Evolutionary conservation across 1,284 basidiomycete species (phyloP).

Genomic region (Phlebopus sp.): DNA sequence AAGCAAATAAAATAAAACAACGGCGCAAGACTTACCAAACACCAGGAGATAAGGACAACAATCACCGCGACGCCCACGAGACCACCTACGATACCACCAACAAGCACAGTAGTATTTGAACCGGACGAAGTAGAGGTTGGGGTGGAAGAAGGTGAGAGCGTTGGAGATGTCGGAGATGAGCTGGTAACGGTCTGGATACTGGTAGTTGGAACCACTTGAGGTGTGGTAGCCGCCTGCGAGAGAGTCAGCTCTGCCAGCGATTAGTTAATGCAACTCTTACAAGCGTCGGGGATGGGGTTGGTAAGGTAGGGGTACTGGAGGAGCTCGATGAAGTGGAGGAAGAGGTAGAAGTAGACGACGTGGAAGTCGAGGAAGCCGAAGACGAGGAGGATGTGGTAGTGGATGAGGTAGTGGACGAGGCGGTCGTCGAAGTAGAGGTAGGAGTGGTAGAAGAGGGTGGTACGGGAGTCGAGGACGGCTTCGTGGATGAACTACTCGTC

Average conservation of each 20-base stretch:
- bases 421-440: background rate
- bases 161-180: constrained; percentile 4
- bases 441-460: background rate
- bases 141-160: constrained; percentile 5
- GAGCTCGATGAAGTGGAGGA: background rate
- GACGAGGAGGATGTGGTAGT: background rate
- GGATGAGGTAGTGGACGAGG: background rate
- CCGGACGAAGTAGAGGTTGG: constrained; percentile 22
- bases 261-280: constrained; percentile 8
- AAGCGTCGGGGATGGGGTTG: background rate
- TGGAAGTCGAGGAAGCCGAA: constrained; percentile 1
- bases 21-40: constrained; percentile 42
- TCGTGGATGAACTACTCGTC: background rate
- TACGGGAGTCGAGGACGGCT: background rate
- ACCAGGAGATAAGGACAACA: constrained; percentile 48
- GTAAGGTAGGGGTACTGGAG: background rate
- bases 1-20: background rate
- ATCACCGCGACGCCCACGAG: constrained; percentile 49
- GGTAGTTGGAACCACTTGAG: too few relatives aligned
- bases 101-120: constrained; percentile 39
- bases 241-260: background rate
- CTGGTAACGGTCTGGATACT: too few relatives aligned
- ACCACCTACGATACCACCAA: constrained; percentile 53
- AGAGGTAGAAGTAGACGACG: background rate
- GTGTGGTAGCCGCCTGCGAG: constrained; percentile 8